Evolutionary conservation across 345 rosid genomes (phyloP).

Genomic region (Pseudoturritis turrita): DNA sequence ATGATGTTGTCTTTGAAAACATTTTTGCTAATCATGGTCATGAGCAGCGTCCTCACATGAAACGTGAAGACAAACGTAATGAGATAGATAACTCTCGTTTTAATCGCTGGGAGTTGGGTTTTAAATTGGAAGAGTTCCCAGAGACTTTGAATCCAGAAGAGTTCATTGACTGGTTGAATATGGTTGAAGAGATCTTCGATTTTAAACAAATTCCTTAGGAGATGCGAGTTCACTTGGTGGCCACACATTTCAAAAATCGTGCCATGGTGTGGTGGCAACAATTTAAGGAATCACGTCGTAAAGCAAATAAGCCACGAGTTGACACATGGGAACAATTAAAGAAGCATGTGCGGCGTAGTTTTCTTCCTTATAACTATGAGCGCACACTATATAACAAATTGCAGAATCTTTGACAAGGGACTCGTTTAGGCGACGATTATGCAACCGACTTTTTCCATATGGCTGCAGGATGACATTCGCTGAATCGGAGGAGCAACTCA

Average conservation of each 20-base stretch:
- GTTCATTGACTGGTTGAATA: not conserved
- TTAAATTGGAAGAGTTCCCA: not conserved
- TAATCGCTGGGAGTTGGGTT: not conserved
- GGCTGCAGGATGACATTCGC: too few species aligned
- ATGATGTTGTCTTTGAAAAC: too few species aligned
- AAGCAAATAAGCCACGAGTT: not conserved
- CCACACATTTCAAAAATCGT: not conserved
- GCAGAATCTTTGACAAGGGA: rapidly evolving
- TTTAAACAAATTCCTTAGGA: not conserved
- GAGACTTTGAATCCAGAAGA: not conserved
- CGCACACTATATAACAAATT: rapidly evolving
- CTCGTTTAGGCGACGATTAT: too few species aligned
- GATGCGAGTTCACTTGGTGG: not conserved
- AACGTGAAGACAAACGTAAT: too few species aligned
- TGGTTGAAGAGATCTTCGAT: not conserved
- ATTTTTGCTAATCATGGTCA: too few species aligned
- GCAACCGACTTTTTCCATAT: too few species aligned
- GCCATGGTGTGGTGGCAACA: not conserved
- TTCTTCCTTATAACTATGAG: not conserved
- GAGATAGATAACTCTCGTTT: not conserved
- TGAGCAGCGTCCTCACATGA: too few species aligned
- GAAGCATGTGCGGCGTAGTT: not conserved
- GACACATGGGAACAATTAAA: not conserved
- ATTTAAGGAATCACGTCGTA: not conserved
- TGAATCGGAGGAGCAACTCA: too few species aligned